Conservation (phyloP, 1,284 basidiomycete genomes). For the Ceratobasidium sp. region DNA sequence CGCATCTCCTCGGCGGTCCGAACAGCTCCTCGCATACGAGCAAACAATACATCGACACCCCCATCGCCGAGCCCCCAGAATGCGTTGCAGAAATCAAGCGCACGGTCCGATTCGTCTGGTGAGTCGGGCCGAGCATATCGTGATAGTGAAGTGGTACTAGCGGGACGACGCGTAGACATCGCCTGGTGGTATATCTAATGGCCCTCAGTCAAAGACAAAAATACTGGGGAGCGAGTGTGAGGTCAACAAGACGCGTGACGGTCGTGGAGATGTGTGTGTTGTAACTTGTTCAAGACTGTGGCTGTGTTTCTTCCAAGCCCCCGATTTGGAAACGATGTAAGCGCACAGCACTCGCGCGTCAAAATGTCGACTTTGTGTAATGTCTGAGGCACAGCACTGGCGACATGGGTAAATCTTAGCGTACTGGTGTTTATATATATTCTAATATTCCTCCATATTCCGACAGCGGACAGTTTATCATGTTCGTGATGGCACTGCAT, state of each 20-base stretch:
- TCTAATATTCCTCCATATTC: no score
- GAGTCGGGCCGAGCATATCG: constrained; percentile 42
- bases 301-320: constrained; percentile 16
- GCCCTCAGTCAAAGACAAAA: neutral
- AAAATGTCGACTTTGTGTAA: neutral
- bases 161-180: constrained; percentile 44
- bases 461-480: no score
- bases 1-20: constrained; percentile 88
- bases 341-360: neutral
- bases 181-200: neutral
- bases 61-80: constrained; percentile 90
- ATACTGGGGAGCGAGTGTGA: neutral
- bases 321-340: neutral
- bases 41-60: constrained; percentile 89
- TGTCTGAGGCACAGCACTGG: neutral
- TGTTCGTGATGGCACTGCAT: no score
- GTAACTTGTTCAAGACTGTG: constrained; percentile 14
- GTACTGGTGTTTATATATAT: no score
- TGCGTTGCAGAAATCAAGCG: constrained; percentile 91
- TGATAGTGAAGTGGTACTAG: constrained; percentile 45
- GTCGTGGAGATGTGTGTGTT: constrained; percentile 38
- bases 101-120: constrained; percentile 50
- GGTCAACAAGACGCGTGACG: constrained; percentile 21
- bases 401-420: neutral
- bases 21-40: constrained; percentile 82